phyloP scores from a whole-genome alignment of 2,329 filamentous ascomycete genomes.

The Colletotrichum melonis region DNA sequence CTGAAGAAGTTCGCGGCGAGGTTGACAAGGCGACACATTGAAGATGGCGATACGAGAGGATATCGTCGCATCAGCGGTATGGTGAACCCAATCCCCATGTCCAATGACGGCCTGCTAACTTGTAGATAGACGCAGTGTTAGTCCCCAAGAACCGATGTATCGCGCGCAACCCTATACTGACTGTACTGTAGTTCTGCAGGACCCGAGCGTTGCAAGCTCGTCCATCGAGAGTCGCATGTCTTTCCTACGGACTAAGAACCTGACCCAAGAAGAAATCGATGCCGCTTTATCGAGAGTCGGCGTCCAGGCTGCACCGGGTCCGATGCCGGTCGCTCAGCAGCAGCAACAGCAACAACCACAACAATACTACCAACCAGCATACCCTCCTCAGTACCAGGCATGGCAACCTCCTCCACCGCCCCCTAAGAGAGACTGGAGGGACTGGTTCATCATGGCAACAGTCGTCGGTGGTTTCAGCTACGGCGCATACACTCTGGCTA shows the following conservation, averaged over 20 bases:
- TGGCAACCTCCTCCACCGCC: conserved; percentile 70
- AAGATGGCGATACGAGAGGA: conserved; percentile 93
- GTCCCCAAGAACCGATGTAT: conserved; percentile 36
- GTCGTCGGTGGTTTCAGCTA: conserved; percentile 91
- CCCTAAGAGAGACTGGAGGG: conserved; percentile 92
- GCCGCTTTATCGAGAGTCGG: conserved; percentile 81
- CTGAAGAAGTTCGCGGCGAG: conserved; percentile 11
- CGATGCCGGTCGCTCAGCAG: conserved; percentile 54
- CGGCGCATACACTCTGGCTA: conserved; percentile 87
- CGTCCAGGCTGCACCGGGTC: conserved; percentile 60
- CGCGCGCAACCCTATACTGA: neutral
- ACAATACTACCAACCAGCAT: conserved; percentile 57
- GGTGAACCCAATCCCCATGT: conserved; percentile 41
- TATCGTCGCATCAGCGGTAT: conserved; percentile 83
- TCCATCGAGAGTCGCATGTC: conserved; percentile 93
- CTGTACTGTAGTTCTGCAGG: conserved; percentile 80
- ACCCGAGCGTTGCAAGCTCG: conserved; percentile 89
- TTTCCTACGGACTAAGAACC: conserved; percentile 95
- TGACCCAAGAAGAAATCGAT: conserved; percentile 96
- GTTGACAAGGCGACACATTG: conserved; percentile 8
- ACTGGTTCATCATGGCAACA: conserved; percentile 99
- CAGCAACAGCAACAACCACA: conserved; percentile 58
- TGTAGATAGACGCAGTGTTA: conserved; percentile 54
- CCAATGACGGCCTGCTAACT: conserved; percentile 16
- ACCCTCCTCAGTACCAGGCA: conserved; percentile 62